A percentile compares a stretch with the other conserved stretches of the same genome.
These are phyloP conservation scores for Tolypocladium cylindrosporum DNA, from an alignment of 2,329 filamentous ascomycete genomes.

Conservation along the genomic window DNA sequence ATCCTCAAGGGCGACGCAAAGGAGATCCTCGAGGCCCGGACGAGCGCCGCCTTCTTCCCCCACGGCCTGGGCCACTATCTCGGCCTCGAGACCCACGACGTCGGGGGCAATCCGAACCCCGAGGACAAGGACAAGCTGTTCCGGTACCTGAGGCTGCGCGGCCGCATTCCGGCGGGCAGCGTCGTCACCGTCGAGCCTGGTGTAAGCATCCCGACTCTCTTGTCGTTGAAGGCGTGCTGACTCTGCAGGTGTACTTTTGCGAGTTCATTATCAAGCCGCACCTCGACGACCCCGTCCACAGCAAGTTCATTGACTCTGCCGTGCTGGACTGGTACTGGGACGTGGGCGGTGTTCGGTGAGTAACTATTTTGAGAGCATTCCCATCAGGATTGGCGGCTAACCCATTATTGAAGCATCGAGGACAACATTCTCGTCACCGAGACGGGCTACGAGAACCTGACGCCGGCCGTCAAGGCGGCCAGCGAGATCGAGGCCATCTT, in stretches of 20 bases:
- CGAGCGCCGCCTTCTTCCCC: constrained; percentile 85
- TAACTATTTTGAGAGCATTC: constrained; percentile 3
- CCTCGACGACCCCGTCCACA: constrained; percentile 59
- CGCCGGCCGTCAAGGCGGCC: constrained; percentile 59
- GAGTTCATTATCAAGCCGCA: constrained; percentile 79
- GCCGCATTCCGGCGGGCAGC: constrained; percentile 62
- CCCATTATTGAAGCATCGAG: constrained; percentile 36
- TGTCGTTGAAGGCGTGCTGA: constrained; percentile 1
- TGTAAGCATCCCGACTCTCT: constrained; percentile 33
- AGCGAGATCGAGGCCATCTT: constrained; percentile 42
- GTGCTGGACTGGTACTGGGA: constrained; percentile 75
- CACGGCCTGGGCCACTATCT: constrained; percentile 87
- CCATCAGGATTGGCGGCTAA: not conserved
- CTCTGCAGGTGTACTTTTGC: constrained; percentile 73
- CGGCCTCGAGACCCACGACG: constrained; percentile 88
- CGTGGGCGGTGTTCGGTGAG: constrained; percentile 62
- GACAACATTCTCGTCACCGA: constrained; percentile 66
- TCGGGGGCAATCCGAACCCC: constrained; percentile 68
- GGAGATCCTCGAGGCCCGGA: constrained; percentile 67
- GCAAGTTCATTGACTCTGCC: constrained; percentile 63
- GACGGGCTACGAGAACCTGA: constrained; percentile 61
- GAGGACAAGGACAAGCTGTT: constrained; percentile 76
- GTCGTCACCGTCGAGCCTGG: constrained; percentile 95
- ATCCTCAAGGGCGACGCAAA: constrained; percentile 59
- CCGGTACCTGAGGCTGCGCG: constrained; percentile 72